Base-by-base conservation (phyloP, 306 rosid genomes). In the Glycine latifolia region DNA sequence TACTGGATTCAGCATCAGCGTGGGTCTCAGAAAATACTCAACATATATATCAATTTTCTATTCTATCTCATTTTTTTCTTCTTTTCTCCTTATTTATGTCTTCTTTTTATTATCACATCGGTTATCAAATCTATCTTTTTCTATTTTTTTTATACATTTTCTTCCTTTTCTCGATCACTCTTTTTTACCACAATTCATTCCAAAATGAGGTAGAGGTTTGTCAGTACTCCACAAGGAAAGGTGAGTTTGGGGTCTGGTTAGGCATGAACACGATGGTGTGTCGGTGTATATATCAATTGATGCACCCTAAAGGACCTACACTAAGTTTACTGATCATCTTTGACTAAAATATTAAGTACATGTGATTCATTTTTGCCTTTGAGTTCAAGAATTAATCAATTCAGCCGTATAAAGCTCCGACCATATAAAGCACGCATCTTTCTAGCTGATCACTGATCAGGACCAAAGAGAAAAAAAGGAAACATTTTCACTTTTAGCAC, bases 401-500 rank as follows among this genome's bases (percentile, higher is more conserved):
- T 63, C 46, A 63, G 15, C 17, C 47, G 14, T 63, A 33, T 62
- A 13, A 1, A 65, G 37, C 6, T 65, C 71, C 71, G 71, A 37
- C 71, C 47, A 65, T 37, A 65, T 65, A 37, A 35, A 35, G 48
- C 49, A 37, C 48, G 11, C 71, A 65, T 65, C 71, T 65, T 65
- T 62, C 67, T 9, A 35, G 20, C 9, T 65, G 11, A 37, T 13
- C 3, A 2, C 11, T 33, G 26, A 65, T 65, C 1, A 65, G 26
- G 71, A 65, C 71, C n/a, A 26, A 31, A 61, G 41, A 61, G 43
- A 2, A 9, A 10, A 37, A 65, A 33, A 5, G 48, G 6, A 7
- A 65, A 37, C 11, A 35, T 35, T 65, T 65, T 65, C 71, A 65
- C 26, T 65, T 62, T 35, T 49, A 63, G 9, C 69, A 35, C 10